Evolutionary conservation across 371 early-diverging fungal species (phyloP).

Genomic region (Actinomortierella ambigua): DNA sequence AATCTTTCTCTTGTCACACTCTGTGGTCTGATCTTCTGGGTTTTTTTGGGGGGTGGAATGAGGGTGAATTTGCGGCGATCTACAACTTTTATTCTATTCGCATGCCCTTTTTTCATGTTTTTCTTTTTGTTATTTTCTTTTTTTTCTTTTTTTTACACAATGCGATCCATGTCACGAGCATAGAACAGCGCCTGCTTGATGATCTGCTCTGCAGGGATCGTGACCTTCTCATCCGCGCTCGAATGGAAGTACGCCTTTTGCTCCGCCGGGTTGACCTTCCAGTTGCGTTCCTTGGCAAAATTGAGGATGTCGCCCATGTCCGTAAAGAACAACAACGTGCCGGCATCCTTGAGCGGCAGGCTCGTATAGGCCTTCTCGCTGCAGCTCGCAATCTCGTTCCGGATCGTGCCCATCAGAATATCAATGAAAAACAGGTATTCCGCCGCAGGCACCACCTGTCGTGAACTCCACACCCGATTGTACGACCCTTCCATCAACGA

Average conservation of each 20-base stretch:
- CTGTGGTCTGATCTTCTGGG: too few species aligned
- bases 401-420: constrained; percentile 89
- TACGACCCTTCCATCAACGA: constrained; percentile 97
- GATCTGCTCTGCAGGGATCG: constrained; percentile 83
- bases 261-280: constrained; percentile 83
- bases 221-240: constrained; percentile 62
- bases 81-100: neutral
- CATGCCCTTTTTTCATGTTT: too few species aligned
- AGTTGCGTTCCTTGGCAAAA: constrained; percentile 84
- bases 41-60: too few species aligned
- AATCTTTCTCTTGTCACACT: too few species aligned
- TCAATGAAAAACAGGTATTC: constrained; percentile 94
- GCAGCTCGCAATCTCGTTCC: constrained; percentile 94
- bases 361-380: constrained; percentile 90
- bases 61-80: neutral
- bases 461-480: constrained; percentile 92
- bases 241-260: constrained; percentile 82
- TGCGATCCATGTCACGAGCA: constrained; percentile 95
- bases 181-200: constrained; percentile 86
- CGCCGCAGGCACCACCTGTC: constrained; percentile 84
- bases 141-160: constrained; percentile 69
- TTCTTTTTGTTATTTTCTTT: too few species aligned
- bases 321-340: constrained; percentile 86
- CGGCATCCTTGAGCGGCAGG: constrained; percentile 88
- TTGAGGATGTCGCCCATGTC: constrained; percentile 72